Evolutionary conservation across 2,329 filamentous ascomycete species (phyloP).

Genomic region (Incumbomyces delicatus): DNA sequence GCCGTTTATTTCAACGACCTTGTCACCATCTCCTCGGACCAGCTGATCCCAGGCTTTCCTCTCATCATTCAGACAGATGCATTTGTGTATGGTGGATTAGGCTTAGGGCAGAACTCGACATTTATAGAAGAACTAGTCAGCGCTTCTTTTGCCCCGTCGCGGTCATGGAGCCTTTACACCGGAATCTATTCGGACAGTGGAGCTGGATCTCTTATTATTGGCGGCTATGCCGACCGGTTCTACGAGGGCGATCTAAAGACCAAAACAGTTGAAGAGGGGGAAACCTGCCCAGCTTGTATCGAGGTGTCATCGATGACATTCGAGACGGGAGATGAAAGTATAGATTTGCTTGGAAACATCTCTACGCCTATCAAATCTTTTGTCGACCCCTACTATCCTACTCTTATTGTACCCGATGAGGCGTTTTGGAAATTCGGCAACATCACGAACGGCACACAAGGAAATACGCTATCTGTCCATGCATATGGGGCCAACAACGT

Average conservation of each 20-base stretch:
- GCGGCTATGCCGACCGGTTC: conserved; percentile 17
- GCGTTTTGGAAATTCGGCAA: conserved; percentile 14
- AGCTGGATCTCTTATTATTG: conserved; percentile 17
- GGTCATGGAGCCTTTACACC: conserved; percentile 16
- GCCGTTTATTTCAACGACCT: conserved; percentile 17
- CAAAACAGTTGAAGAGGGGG: conserved; percentile 1
- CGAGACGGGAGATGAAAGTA: conserved; percentile 4
- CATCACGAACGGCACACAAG: conserved; percentile 4
- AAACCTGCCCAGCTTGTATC: neutral
- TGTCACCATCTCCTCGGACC: conserved; percentile 3
- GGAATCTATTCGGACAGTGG: conserved; percentile 11
- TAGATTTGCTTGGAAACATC: conserved; percentile 12
- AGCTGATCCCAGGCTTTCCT: neutral
- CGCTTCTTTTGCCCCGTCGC: conserved; percentile 11
- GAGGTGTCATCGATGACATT: conserved; percentile 13
- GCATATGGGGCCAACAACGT: neutral
- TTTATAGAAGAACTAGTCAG: conserved; percentile 14
- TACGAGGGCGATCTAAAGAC: conserved; percentile 13
- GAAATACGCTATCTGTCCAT: conserved; percentile 7
- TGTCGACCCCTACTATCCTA: conserved; percentile 13
- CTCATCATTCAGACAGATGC: neutral
- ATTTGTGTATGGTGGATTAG: conserved; percentile 7
- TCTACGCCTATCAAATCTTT: conserved; percentile 3
- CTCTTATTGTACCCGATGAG: conserved; percentile 14
- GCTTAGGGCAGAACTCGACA: conserved; percentile 14